Conservation (phyloP, 441 rosid species). For the Adansonia grandidieri region DNA sequence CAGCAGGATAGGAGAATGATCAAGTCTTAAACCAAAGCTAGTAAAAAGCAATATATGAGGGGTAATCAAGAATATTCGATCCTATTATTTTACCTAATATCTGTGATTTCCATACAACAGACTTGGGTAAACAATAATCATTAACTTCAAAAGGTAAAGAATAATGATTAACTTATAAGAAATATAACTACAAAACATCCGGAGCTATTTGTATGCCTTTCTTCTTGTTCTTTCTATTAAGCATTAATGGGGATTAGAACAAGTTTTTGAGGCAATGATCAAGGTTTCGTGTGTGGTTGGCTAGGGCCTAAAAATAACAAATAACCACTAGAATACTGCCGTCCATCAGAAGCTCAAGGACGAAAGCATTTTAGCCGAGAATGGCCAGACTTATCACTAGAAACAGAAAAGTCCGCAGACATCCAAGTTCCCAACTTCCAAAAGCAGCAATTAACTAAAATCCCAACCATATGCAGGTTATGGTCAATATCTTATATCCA, state of each 20-base stretch:
- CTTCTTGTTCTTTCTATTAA: not conserved
- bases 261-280: not conserved
- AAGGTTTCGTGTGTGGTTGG: no score
- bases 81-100: not conserved
- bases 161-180: constrained; percentile 1
- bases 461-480: not conserved
- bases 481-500: not conserved
- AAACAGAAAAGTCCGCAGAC: not conserved
- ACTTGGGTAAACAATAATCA: not conserved
- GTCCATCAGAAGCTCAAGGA: not conserved
- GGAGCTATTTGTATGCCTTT: not conserved
- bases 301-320: not conserved
- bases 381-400: not conserved
- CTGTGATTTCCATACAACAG: not conserved
- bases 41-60: not conserved
- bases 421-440: not conserved
- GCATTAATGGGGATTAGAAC: not conserved
- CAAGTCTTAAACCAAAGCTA: not conserved
- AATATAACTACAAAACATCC: not conserved
- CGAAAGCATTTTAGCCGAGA: constrained; percentile 1
- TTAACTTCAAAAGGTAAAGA: not conserved
- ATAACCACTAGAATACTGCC: not conserved
- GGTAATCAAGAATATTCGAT: not conserved
- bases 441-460: not conserved
- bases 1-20: not conserved